phyloP scores from a whole-genome alignment of 495 filamentous ascomycete species.

The Achaetomiella virescens region DNA sequence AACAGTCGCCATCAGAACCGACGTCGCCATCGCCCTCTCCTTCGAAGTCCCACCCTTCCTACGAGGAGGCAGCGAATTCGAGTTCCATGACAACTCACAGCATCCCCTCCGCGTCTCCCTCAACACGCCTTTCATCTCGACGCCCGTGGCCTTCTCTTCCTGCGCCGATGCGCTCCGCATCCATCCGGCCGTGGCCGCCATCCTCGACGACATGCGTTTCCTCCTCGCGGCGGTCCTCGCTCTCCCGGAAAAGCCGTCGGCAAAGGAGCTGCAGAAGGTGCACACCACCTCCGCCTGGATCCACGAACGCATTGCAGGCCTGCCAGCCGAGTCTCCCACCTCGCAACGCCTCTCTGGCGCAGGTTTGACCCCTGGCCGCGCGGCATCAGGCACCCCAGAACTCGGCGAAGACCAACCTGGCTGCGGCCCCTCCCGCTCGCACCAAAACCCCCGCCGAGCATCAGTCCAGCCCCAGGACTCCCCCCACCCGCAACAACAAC shows the following conservation, averaged over 20 bases:
- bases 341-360: constrained; percentile 3
- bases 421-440: neutral
- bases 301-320: constrained; percentile 24
- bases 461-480: neutral
- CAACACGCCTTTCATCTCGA: constrained; percentile 32
- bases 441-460: neutral
- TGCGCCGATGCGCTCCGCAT: constrained; percentile 27
- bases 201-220: constrained; percentile 38
- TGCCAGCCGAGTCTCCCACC: constrained; percentile 21
- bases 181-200: constrained; percentile 28
- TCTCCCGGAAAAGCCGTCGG: constrained; percentile 24
- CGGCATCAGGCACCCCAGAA: constrained; percentile 1
- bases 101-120: constrained; percentile 28
- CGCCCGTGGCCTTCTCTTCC: constrained; percentile 23
- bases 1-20: constrained; percentile 16
- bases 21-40: constrained; percentile 31
- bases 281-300: constrained; percentile 31
- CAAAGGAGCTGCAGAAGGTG: constrained; percentile 30
- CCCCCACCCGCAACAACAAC: neutral
- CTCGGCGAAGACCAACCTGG: neutral
- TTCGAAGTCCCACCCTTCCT: constrained; percentile 28
- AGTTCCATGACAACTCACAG: constrained; percentile 25
- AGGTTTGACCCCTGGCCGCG: constrained; percentile 5
- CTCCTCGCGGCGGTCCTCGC: constrained; percentile 26
- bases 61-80: constrained; percentile 21